Conservation (phyloP, 768 basidiomycete genomes). For the Boletus subcaerulescens region DNA sequence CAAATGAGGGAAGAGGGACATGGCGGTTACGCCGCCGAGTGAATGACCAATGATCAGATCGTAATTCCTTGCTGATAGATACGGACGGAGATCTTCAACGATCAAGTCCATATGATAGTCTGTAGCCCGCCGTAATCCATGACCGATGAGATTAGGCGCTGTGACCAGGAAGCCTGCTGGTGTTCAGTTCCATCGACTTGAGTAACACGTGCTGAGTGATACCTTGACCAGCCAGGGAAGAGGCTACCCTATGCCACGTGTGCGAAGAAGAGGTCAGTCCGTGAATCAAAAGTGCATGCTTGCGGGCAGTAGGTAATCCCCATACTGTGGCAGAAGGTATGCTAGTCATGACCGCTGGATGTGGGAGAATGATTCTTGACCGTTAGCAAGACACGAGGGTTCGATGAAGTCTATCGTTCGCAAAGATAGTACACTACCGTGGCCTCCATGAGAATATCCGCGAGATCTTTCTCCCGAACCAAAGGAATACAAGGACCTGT, state of each 20-base stretch:
- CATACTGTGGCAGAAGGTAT: conserved; percentile 10
- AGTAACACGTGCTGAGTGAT: not conserved
- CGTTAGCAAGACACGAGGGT: not conserved
- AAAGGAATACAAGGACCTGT: too few relatives aligned
- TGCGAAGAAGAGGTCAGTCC: conserved; percentile 15
- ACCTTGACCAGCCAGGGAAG: conserved; percentile 16
- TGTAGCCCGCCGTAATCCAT: too few relatives aligned
- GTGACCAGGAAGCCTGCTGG: conserved; percentile 17
- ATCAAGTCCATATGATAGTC: conserved; percentile 1
- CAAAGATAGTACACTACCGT: too few relatives aligned
- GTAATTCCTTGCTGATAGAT: conserved; percentile 3
- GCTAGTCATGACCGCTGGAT: conserved; percentile 5
- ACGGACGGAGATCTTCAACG: conserved; percentile 11
- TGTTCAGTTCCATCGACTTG: not conserved
- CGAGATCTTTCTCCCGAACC: too few relatives aligned
- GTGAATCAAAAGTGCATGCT: not conserved
- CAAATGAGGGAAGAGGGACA: conserved; percentile 9
- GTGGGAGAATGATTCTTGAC: not conserved
- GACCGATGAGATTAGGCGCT: conserved; percentile 12
- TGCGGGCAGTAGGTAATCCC: conserved; percentile 14
- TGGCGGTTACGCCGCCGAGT: conserved; percentile 11
- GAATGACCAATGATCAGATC: conserved; percentile 22
- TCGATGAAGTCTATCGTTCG: too few relatives aligned
- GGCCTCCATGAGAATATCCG: too few relatives aligned
- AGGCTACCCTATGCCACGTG: conserved; percentile 11